These are phyloP conservation scores for Ophiocordyceps polyrhachis-furcata DNA, from an alignment of 2,329 filamentous ascomycete species.

Conservation along the genomic window DNA sequence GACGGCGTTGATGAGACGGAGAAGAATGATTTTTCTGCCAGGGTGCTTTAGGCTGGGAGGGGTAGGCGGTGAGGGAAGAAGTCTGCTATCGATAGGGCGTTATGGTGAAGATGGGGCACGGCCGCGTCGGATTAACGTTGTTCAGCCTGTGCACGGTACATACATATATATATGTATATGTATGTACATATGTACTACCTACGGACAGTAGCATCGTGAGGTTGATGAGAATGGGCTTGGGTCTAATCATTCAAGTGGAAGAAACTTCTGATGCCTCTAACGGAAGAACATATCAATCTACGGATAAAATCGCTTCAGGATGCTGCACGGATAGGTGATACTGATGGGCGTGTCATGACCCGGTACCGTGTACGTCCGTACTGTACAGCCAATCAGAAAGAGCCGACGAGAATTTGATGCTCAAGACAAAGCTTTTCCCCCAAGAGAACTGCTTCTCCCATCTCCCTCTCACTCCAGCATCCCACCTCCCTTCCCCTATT, in stretches of 20 bases:
- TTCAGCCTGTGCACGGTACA: not conserved
- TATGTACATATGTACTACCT: too few relatives aligned
- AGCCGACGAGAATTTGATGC: not conserved
- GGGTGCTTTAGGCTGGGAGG: not conserved
- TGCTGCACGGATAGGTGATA: too few relatives aligned
- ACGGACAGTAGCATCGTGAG: too few relatives aligned
- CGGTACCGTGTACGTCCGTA: not conserved
- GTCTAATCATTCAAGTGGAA: too few relatives aligned
- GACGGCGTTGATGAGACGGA: not conserved
- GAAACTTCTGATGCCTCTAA: too few relatives aligned
- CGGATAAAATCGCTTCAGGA: too few relatives aligned
- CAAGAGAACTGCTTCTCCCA: too few relatives aligned
- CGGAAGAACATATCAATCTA: too few relatives aligned
- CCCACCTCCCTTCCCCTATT: not conserved
- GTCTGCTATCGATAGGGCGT: constrained; percentile 13
- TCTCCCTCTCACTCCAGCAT: not conserved
- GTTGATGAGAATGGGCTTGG: too few relatives aligned
- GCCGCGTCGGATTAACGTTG: not conserved
- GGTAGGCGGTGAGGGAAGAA: constrained; percentile 13
- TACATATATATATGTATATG: too few relatives aligned
- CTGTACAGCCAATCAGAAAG: not conserved
- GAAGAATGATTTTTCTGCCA: constrained; percentile 22
- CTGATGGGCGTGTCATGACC: not conserved
- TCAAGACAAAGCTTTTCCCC: not conserved
- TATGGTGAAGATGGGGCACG: not conserved